Conservation (phyloP, 441 rosid species). For the Gossypium schwendimanii region DNA sequence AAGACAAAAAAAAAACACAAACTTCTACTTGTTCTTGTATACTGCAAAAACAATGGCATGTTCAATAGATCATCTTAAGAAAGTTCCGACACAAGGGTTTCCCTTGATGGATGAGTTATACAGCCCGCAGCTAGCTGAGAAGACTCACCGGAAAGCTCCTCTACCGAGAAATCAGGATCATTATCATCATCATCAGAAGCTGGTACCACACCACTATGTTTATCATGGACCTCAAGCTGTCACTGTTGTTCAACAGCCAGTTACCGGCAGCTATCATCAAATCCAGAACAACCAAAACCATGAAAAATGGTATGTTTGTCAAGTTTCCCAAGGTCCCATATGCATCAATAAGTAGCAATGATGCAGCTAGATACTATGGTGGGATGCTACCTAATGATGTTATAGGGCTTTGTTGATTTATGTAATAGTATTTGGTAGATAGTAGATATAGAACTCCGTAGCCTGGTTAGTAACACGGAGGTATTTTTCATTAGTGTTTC, state of each 20-base stretch:
- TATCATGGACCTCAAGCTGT: slow-evolving; percentile 8
- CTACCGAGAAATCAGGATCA: neutral
- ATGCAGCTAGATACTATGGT: neutral
- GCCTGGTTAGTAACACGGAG: neutral
- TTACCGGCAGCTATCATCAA: neutral
- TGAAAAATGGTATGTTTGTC: slow-evolving; percentile 6
- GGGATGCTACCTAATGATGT: neutral
- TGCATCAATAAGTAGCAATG: neutral
- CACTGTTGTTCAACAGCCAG: neutral
- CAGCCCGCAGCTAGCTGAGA: neutral
- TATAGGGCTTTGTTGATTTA: neutral
- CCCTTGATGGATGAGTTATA: neutral
- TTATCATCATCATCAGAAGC: neutral
- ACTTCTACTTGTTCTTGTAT: neutral
- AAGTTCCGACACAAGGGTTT: neutral
- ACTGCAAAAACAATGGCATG: neutral
- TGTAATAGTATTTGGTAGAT: neutral
- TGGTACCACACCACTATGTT: neutral
- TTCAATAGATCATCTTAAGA: neutral
- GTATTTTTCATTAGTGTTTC: neutral
- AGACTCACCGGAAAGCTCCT: neutral
- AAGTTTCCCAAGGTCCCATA: neutral
- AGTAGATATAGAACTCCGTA: neutral
- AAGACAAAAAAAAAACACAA: neutral
- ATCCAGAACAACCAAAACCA: neutral